Base-by-base conservation (phyloP, 345 rosid genomes). In the Eutrema yunnanense region DNA sequence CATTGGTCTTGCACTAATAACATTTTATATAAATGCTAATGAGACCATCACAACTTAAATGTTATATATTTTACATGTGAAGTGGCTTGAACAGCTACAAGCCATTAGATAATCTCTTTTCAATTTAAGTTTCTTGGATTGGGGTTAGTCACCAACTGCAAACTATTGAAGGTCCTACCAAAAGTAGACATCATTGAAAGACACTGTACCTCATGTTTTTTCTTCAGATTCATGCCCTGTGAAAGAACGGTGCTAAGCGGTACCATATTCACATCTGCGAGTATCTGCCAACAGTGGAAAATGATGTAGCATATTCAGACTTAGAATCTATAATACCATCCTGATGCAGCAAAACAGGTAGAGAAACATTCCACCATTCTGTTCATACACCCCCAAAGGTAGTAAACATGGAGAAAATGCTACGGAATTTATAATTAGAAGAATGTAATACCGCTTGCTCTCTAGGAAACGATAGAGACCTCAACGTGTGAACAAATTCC, bases 181-280 rank as follows among this genome's bases (percentile, higher is more conserved):
- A 51, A 56, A 64, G 43, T 22, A 71, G 50, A 57, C 36, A 72
- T 37, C 7, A 52, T 0, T 48, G 29, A 54, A 55, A 65, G 44
- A 75, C 8, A 63, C 6, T n/a, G 62, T 68, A 93, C 97, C 82
- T 94, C 98, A 65, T 94, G 98, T 62, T 84, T 86, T 76, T 94
- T 90, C 92, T 94, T 90, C 62, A 74, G 29, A 83, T 84, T 94
- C 98, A 94, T 89, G 66, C 97, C 98, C 82, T 87, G 98, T 9
- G 87, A 67, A 71, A 91, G 92, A 54, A 91, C 96, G n/a, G 81
- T 82, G 70, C 75, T 75, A 59, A 89, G 82, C 8, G 91, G 74
- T 34, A 75, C 77, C 68, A 78, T 59, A 37, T 77, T 78, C 59
- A 85, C 75, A 56, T 83, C 86, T 2, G 84, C 83, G 8, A 84